phyloP scores from a whole-genome alignment of 768 basidiomycete genomes.

The Pisolithus marmoratus region DNA sequence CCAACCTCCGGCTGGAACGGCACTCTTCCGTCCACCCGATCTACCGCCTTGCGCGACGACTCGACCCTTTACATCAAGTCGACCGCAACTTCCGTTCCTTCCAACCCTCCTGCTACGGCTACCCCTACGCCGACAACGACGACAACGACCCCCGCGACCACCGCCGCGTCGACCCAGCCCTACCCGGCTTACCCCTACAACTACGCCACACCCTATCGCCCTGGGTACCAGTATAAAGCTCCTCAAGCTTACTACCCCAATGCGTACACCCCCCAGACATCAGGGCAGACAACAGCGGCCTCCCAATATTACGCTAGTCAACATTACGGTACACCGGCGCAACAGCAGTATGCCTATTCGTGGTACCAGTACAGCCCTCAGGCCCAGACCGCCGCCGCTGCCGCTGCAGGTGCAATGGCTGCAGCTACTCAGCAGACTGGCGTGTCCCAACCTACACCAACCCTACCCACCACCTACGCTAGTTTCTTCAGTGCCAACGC shows the following conservation, averaged over 20 bases:
- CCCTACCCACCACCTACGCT: conserved; percentile 35
- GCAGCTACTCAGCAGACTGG: conserved; percentile 44
- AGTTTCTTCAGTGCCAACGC: conserved; percentile 33
- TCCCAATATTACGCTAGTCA: conserved; percentile 34
- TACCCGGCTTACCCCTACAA: conserved; percentile 31
- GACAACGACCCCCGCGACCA: conserved; percentile 13
- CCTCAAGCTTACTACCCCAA: conserved; percentile 32
- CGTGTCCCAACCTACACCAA: conserved; percentile 21
- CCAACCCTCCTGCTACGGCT: conserved; percentile 28
- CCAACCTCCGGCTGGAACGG: conserved; percentile 69
- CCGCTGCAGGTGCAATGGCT: conserved; percentile 18
- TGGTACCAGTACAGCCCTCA: conserved; percentile 42
- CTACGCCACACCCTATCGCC: conserved; percentile 30
- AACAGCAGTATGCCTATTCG: conserved; percentile 38
- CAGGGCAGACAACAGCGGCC: conserved; percentile 20
- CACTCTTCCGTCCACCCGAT: conserved; percentile 52
- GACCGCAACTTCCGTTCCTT: conserved; percentile 30
- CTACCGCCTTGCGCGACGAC: conserved; percentile 68
- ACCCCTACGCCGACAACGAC: conserved; percentile 26
- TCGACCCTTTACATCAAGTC: conserved; percentile 63
- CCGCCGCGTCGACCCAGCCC: conserved; percentile 23
- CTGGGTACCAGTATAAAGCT: conserved; percentile 34
- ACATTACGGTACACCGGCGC: conserved; percentile 30
- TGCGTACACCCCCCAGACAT: conserved; percentile 20
- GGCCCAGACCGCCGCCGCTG: conserved; percentile 10